A percentile compares a stretch with the other conserved stretches of the same genome.
Conservation (phyloP, 768 basidiomycete genomes). For the Pleurotus platypus region DNA sequence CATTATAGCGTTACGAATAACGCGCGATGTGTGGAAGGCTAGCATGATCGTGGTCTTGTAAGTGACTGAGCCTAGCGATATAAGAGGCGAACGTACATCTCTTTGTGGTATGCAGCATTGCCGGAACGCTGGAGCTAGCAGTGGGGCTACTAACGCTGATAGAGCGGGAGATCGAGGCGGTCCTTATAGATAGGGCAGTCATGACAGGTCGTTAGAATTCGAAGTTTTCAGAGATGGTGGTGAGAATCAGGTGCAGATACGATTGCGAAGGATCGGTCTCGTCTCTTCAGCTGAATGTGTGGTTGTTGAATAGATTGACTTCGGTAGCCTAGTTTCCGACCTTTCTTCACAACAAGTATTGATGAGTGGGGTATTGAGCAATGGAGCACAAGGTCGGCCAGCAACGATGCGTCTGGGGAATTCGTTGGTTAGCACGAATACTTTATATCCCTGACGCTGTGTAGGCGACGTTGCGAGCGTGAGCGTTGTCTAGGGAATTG, state of each 20-base stretch:
- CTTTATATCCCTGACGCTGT: neutral
- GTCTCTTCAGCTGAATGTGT: constrained; percentile 5
- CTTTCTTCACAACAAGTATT: constrained; percentile 5
- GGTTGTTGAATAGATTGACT: neutral
- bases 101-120: neutral
- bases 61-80: neutral
- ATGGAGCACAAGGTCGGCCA: constrained; percentile 6
- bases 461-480: constrained; percentile 5
- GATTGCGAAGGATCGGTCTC: neutral
- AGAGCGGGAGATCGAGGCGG: constrained; percentile 5
- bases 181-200: constrained; percentile 8
- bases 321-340: neutral
- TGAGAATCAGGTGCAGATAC: constrained; percentile 1
- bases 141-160: constrained; percentile 7
- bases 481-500: constrained; percentile 4
- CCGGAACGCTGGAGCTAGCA: neutral
- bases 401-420: constrained; percentile 10
- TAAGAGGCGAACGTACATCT: neutral
- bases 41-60: constrained; percentile 2
- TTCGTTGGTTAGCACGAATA: neutral
- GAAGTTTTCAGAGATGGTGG: neutral
- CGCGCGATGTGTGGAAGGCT: constrained; percentile 6
- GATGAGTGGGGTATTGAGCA: neutral
- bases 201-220: neutral
- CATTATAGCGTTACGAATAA: constrained; percentile 30